Conservation (phyloP, 106 monocot species). For the Acorus gramineus region DNA sequence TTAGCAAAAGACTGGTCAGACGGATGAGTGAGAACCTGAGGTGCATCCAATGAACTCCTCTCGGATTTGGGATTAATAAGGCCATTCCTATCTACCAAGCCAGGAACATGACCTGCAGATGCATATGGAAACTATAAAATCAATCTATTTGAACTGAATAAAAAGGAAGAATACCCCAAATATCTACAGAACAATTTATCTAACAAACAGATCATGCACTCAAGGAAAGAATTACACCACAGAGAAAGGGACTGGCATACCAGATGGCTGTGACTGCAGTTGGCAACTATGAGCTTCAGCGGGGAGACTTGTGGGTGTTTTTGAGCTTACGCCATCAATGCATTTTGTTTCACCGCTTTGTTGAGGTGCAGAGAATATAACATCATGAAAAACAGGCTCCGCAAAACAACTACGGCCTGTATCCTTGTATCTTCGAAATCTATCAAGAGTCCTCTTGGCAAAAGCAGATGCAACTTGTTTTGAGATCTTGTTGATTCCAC, state of each 20-base stretch:
- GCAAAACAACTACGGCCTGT: slow-evolving; percentile 78
- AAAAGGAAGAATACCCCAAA: not conserved
- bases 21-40: slow-evolving; percentile 12
- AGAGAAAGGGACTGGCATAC: not conserved
- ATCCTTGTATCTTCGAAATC: slow-evolving; percentile 58
- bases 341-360: slow-evolving; percentile 20
- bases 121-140: slow-evolving; percentile 3
- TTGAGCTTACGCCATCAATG: slow-evolving; percentile 16
- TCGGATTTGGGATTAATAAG: slow-evolving; percentile 22
- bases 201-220: no score
- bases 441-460: slow-evolving; percentile 64
- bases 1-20: slow-evolving; percentile 29
- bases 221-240: not conserved
- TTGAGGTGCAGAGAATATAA: slow-evolving; percentile 26
- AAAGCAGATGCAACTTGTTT: slow-evolving; percentile 71
- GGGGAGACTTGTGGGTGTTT: not conserved
- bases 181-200: no score
- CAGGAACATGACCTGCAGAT: slow-evolving; percentile 7
- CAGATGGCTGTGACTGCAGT: slow-evolving; percentile 1
- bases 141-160: not conserved
- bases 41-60: slow-evolving; percentile 18
- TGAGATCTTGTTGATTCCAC: slow-evolving; percentile 53
- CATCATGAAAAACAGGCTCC: slow-evolving; percentile 42
- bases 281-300: slow-evolving; percentile 11
- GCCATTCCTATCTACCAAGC: slow-evolving; percentile 20